Evolutionary conservation across 495 filamentous ascomycete species (phyloP).

Genomic region (Parachaetomium inaequale): DNA sequence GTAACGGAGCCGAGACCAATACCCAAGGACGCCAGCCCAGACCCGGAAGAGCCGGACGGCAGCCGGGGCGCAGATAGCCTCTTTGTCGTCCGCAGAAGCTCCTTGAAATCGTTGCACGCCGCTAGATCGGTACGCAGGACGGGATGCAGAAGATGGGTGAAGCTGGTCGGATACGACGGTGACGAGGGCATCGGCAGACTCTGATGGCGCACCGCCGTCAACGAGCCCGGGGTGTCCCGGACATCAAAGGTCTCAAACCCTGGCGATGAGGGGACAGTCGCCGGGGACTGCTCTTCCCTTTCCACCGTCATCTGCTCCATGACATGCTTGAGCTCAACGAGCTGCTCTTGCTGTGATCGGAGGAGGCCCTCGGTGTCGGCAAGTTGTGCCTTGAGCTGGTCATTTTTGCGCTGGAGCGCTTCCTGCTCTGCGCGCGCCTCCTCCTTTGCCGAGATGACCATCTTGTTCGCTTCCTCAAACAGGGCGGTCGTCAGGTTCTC

Average conservation of each 20-base stretch:
- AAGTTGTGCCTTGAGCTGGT: conserved; percentile 50
- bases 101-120: conserved; percentile 80
- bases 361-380: conserved; percentile 72
- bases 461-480: conserved; percentile 95
- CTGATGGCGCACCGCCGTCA: conserved; percentile 43
- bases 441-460: conserved; percentile 69
- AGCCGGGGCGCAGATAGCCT: conserved; percentile 41
- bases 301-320: conserved; percentile 83
- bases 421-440: conserved; percentile 39
- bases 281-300: conserved; percentile 61
- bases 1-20: conserved; percentile 43
- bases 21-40: conserved; percentile 45
- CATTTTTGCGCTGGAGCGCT: conserved; percentile 34
- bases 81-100: conserved; percentile 67
- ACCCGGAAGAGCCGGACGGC: conserved; percentile 13
- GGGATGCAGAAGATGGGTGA: conserved; percentile 75
- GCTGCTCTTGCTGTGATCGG: conserved; percentile 86
- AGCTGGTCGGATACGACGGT: conserved; percentile 79
- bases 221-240: conserved; percentile 36
- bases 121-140: conserved; percentile 77
- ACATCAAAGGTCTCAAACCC: conserved; percentile 47
- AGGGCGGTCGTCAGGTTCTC: conserved; percentile 84
- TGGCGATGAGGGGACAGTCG: conserved; percentile 65
- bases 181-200: conserved; percentile 55
- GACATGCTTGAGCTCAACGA: conserved; percentile 82